Evolutionary conservation across 768 basidiomycete genomes (phyloP).

Genomic region (Pholiota conissans): DNA sequence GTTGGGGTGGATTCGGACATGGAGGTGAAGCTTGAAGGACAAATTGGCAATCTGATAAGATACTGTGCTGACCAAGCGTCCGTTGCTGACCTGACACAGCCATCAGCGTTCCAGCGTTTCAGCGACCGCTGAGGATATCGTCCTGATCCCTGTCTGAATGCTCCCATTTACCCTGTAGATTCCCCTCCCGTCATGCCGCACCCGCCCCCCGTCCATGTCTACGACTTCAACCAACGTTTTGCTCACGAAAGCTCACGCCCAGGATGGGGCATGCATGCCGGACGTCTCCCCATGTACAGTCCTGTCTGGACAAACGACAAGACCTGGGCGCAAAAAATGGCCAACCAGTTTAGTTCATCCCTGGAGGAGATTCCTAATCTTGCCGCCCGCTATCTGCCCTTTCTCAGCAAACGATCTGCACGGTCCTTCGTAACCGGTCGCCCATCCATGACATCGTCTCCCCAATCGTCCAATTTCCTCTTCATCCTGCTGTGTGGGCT

Average conservation of each 20-base stretch:
- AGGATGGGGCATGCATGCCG: conserved; percentile 31
- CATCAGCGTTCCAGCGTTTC: conserved; percentile 6
- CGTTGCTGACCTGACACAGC: conserved; percentile 6
- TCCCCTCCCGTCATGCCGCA: conserved; percentile 20
- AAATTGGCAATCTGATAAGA: conserved; percentile 24
- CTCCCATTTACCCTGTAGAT: conserved; percentile 18
- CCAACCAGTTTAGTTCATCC: conserved; percentile 21
- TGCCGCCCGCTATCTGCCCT: conserved; percentile 24
- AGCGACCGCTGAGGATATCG: background rate
- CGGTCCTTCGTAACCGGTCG: conserved; percentile 25
- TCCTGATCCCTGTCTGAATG: conserved; percentile 17
- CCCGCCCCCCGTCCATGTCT: conserved; percentile 21
- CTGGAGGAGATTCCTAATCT: conserved; percentile 27
- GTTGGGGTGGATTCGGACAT: conserved; percentile 11
- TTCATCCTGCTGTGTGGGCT: conserved; percentile 84
- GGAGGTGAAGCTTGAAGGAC: background rate
- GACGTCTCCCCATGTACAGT: conserved; percentile 29
- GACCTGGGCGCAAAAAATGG: conserved; percentile 27
- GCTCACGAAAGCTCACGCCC: conserved; percentile 22
- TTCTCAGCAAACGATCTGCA: conserved; percentile 22
- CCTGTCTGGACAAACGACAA: conserved; percentile 31
- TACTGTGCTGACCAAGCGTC: conserved; percentile 14
- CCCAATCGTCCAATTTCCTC: conserved; percentile 34
- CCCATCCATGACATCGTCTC: conserved; percentile 30
- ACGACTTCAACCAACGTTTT: conserved; percentile 26